Evolutionary conservation across 306 rosid species (phyloP).

Genomic region (Vigna nakashimae): DNA sequence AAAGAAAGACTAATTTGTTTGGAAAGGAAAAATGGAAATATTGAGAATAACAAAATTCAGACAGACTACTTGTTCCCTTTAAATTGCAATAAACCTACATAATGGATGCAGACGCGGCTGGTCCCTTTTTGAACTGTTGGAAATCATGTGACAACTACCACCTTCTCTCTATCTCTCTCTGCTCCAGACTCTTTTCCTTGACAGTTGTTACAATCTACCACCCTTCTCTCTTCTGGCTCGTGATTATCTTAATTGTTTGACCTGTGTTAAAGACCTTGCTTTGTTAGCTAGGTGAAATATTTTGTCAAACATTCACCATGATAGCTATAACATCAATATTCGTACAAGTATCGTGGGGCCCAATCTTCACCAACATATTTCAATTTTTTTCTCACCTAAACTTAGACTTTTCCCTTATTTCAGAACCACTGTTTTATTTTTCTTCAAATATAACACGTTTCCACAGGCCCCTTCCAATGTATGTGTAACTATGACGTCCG

Average conservation of each 20-base stretch:
- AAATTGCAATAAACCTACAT: conserved; percentile 58
- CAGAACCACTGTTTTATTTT: conserved; percentile 38
- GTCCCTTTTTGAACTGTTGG: conserved; percentile 63
- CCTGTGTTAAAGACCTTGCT: conserved; percentile 47
- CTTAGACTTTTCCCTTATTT: conserved; percentile 55
- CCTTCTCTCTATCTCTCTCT: conserved; percentile 9
- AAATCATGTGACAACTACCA: conserved; percentile 68
- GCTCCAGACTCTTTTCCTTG: conserved; percentile 29
- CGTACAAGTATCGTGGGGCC: conserved; percentile 37
- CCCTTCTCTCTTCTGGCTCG: conserved; percentile 44
- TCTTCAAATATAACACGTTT: neutral
- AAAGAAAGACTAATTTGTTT: conserved; percentile 8
- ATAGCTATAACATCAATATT: conserved; percentile 10
- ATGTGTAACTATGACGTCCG: conserved; percentile 24
- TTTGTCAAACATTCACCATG: conserved; percentile 35
- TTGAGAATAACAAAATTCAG: conserved; percentile 47
- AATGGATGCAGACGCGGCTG: conserved; percentile 65
- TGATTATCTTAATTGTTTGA: conserved; percentile 65
- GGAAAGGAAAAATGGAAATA: neutral
- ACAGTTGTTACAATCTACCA: conserved; percentile 55
- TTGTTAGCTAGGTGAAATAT: neutral
- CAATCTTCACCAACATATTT: conserved; percentile 48
- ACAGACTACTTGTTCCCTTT: conserved; percentile 53
- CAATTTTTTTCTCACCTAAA: conserved; percentile 65
- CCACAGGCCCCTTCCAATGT: conserved; percentile 29